Conservation (phyloP, 2,329 filamentous ascomycete genomes). For the Pleomassaria siparia region DNA sequence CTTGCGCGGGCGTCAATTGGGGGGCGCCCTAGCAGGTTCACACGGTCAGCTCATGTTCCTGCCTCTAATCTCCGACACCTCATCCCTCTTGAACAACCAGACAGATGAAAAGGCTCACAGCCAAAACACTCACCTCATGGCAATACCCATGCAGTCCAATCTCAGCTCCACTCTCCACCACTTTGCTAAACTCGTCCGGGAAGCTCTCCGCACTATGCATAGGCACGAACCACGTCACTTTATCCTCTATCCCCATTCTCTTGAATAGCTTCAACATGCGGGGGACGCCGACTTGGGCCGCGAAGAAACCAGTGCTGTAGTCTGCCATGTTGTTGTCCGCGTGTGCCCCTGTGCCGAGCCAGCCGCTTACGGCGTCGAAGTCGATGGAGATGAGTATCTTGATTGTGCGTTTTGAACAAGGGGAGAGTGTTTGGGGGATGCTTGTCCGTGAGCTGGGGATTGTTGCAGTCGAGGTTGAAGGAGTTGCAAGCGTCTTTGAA, state of each 20-base stretch:
- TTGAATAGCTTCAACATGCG: conserved; percentile 58
- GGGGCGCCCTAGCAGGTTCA: conserved; percentile 33
- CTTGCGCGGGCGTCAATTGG: conserved; percentile 52
- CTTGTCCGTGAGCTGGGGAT: background rate
- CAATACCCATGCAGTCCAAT: conserved; percentile 55
- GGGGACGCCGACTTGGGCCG: conserved; percentile 58
- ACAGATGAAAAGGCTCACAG: too few relatives aligned
- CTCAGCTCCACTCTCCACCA: conserved; percentile 56
- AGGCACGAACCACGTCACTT: conserved; percentile 62
- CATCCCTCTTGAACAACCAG: too few relatives aligned
- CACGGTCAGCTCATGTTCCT: background rate
- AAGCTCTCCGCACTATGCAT: conserved; percentile 63
- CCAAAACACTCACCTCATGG: conserved; percentile 48
- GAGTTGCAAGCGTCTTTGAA: background rate
- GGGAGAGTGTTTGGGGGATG: conserved; percentile 1
- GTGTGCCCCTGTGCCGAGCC: conserved; percentile 58
- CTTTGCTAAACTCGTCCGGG: conserved; percentile 51
- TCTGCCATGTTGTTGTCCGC: conserved; percentile 58
- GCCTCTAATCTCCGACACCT: background rate
- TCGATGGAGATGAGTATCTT: conserved; percentile 50
- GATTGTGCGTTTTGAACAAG: conserved; percentile 28
- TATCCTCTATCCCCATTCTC: conserved; percentile 53
- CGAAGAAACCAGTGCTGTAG: conserved; percentile 59
- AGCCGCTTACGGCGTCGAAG: conserved; percentile 62
- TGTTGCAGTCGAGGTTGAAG: background rate